Base-by-base conservation (phyloP, 768 basidiomycete genomes). In the Boletus rubroflammeus region DNA sequence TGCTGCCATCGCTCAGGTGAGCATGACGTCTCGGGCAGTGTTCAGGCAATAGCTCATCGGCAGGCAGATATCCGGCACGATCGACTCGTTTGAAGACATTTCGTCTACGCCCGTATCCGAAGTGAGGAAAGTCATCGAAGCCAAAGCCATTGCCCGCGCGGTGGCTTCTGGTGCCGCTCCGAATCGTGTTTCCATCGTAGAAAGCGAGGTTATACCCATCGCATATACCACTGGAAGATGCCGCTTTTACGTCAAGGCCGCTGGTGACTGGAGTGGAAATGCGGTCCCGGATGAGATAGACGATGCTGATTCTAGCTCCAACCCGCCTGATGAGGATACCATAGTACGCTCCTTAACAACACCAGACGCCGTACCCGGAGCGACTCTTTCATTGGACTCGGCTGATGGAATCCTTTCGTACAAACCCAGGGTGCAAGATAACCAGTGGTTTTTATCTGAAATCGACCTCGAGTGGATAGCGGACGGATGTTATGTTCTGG, bases 401-500 rank as follows among this genome's bases (percentile, higher is more conserved):
- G 57, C 53, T 0, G 59, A 67, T 17, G 69, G 67, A 46, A 72
- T 75, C 50, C 54, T 59, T 26, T 60, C 57, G 5, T 82, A 78
- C 58, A 60, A 48, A 32, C 78, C 76, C 5, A 62, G 44, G 25
- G 72, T 82, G 41, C 60, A 68, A n/a, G 66, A 66, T 9, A 59
- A 73, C 7, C 73, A 75, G 56, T 81, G 78, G 79, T 61, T 72
- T 35, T 47, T 81, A 6, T 74, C 74, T 14, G 78, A 81, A 60
- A 67, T 72, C 2, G 78, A 81, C 57, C 63, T 80, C 23, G 80
- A 81, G 51, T 86, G 81, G 73, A 80, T 86, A 43, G 76, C 81
- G 25, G 80, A 82, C 50, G 85, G 85, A 29, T 84, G 83, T 49
- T 81, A 81, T 38, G 73, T 86, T 38, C 72, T 86, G 2, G 85